Conservation (phyloP, 2,329 filamentous ascomycete species). For the Xylaria sp. region DNA sequence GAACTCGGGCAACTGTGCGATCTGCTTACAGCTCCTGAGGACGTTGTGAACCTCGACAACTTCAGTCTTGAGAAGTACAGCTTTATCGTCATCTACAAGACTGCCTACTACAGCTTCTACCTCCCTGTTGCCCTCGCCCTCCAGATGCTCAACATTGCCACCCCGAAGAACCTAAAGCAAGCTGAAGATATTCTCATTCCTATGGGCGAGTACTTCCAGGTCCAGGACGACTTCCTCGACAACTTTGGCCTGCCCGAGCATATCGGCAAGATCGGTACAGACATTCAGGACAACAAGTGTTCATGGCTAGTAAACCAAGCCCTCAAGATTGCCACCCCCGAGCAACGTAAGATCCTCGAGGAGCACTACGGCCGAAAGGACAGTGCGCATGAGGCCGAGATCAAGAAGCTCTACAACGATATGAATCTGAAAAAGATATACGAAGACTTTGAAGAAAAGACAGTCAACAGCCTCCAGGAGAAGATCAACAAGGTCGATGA, state of each 20-base stretch:
- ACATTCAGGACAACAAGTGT: constrained; percentile 99
- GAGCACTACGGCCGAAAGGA: constrained; percentile 96
- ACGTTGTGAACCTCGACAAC: constrained; percentile 89
- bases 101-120: constrained; percentile 99
- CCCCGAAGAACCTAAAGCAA: constrained; percentile 85
- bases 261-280: constrained; percentile 98
- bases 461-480: constrained; percentile 75
- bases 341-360: constrained; percentile 87
- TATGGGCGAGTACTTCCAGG: constrained; percentile 98
- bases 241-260: constrained; percentile 91
- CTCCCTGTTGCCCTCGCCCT: constrained; percentile 92
- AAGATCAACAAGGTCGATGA: constrained; percentile 85
- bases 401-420: constrained; percentile 90
- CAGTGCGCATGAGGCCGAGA: constrained; percentile 76
- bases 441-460: constrained; percentile 86
- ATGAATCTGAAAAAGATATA: constrained; percentile 84
- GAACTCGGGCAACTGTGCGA: constrained; percentile 96
- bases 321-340: constrained; percentile 76
- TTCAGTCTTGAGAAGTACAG: constrained; percentile 95
- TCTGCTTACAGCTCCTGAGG: constrained; percentile 93
- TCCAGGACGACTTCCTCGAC: constrained; percentile 98
- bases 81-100: constrained; percentile 99
- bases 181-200: constrained; percentile 93
- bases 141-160: constrained; percentile 83
- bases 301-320: constrained; percentile 98